Percentiles rank a stretch among this genome's conserved stretches.
These are phyloP conservation scores for Cyphellophora attinorum DNA, from an alignment of 2,329 filamentous ascomycete species.

Conservation along the genomic window DNA sequence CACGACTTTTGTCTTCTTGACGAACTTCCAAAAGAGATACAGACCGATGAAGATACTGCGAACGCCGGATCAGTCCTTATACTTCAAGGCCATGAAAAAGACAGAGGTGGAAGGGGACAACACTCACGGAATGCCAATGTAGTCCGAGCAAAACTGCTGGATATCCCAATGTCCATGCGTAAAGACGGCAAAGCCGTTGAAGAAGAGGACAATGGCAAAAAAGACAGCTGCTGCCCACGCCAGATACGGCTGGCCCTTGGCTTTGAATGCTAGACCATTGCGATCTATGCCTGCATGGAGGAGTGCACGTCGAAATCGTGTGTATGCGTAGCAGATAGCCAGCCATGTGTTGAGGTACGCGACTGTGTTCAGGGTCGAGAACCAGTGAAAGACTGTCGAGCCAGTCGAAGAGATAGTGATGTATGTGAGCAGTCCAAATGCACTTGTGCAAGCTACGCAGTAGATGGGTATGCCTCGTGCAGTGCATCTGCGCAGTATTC, in stretches of 20 bases:
- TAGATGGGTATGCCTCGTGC: conserved; percentile 53
- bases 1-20: too few relatives aligned
- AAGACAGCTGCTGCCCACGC: conserved; percentile 51
- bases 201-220: conserved; percentile 50
- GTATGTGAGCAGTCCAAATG: conserved; percentile 61
- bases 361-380: conserved; percentile 46
- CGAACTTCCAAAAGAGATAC: conserved; percentile 21
- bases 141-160: too few relatives aligned
- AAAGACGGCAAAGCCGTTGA: conserved; percentile 52
- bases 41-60: too few relatives aligned
- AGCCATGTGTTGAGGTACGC: conserved; percentile 54
- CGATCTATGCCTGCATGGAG: conserved; percentile 59
- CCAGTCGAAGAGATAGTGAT: conserved; percentile 55
- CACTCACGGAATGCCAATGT: too few relatives aligned
- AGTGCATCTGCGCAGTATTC: conserved; percentile 50
- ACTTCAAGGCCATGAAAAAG: too few relatives aligned
- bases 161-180: conserved; percentile 30
- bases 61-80: conserved; percentile 1
- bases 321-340: conserved; percentile 58
- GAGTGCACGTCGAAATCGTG: conserved; percentile 61
- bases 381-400: conserved; percentile 60
- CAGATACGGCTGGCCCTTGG: conserved; percentile 58
- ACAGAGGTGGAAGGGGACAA: too few relatives aligned
- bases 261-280: conserved; percentile 58
- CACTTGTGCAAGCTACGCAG: conserved; percentile 55